These are phyloP conservation scores for Trametes maxima DNA, from an alignment of 768 basidiomycete species.

Conservation along the genomic window DNA sequence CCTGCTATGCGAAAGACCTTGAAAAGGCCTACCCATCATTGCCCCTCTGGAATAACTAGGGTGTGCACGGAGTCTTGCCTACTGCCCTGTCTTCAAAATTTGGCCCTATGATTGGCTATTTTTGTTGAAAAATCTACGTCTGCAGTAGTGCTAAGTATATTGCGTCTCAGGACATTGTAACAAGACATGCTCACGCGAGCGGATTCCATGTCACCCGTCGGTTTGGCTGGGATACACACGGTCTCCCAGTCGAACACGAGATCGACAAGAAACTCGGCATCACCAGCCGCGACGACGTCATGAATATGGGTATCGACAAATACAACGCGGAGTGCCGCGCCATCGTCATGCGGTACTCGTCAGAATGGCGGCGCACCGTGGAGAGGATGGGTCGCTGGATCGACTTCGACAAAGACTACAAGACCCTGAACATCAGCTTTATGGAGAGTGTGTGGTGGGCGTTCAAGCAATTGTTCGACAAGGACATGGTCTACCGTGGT, in stretches of 20 bases:
- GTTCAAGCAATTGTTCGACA: conserved; percentile 91
- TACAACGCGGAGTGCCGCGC: conserved; percentile 97
- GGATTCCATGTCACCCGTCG: conserved; percentile 91
- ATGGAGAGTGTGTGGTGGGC: conserved; percentile 99
- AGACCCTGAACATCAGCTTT: conserved; percentile 89
- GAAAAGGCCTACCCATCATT: too few species aligned
- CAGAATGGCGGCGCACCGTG: conserved; percentile 93
- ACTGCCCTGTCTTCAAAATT: too few species aligned
- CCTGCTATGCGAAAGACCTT: too few species aligned
- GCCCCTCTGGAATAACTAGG: too few species aligned
- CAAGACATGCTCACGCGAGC: conserved; percentile 91
- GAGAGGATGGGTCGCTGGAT: conserved; percentile 99
- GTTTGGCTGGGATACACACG: conserved; percentile 99
- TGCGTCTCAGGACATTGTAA: conserved; percentile 84
- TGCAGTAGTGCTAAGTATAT: background rate
- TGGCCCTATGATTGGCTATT: too few species aligned
- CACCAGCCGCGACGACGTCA: conserved; percentile 90
- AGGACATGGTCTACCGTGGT: conserved; percentile 90
- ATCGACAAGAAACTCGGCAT: conserved; percentile 97
- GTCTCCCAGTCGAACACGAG: conserved; percentile 97
- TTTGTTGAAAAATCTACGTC: background rate
- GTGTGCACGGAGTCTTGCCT: too few species aligned
- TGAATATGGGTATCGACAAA: conserved; percentile 93
- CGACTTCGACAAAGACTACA: conserved; percentile 99
- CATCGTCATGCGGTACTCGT: conserved; percentile 96